phyloP scores from a whole-genome alignment of 2,329 filamentous ascomycete species.

The Metarhizium robertsii region DNA sequence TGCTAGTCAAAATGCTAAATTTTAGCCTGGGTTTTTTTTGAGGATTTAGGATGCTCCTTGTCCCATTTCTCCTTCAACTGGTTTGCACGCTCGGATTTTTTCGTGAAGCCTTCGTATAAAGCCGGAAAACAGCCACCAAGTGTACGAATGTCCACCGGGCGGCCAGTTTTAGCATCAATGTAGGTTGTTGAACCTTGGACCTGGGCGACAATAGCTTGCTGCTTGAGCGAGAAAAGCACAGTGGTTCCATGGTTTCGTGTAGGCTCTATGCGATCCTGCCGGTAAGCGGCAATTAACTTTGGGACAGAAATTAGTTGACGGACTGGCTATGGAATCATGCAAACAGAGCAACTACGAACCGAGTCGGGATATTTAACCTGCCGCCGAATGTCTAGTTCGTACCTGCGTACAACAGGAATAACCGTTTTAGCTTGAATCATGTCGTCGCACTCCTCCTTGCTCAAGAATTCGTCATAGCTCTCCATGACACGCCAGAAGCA shows the following conservation, averaged over 20 bases:
- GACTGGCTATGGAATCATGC: no score
- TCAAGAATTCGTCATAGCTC: constrained; percentile 15
- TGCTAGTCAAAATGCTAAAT: no score
- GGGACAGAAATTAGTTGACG: no score
- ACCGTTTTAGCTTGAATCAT: constrained; percentile 14
- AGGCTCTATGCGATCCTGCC: constrained; percentile 7
- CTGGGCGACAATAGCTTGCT: constrained; percentile 8
- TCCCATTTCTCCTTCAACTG: constrained; percentile 6
- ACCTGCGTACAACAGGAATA: constrained; percentile 12
- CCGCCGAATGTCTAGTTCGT: constrained; percentile 12
- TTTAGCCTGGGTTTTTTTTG: no score
- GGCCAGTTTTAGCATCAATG: constrained; percentile 5
- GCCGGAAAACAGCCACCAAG: constrained; percentile 3
- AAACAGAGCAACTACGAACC: background rate
- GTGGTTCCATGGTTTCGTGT: constrained; percentile 4
- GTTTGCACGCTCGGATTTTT: background rate
- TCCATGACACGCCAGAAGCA: constrained; percentile 15
- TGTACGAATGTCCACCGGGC: constrained; percentile 6
- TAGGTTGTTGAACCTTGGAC: constrained; percentile 3
- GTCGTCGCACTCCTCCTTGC: constrained; percentile 13
- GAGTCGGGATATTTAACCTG: constrained; percentile 14
- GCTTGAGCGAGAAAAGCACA: constrained; percentile 7
- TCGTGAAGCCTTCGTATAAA: constrained; percentile 5
- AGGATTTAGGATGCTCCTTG: background rate
- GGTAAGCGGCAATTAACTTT: constrained; percentile 8